Base-by-base conservation (phyloP, 2,329 filamentous ascomycete genomes). In the Leptoxyphium fumago region DNA sequence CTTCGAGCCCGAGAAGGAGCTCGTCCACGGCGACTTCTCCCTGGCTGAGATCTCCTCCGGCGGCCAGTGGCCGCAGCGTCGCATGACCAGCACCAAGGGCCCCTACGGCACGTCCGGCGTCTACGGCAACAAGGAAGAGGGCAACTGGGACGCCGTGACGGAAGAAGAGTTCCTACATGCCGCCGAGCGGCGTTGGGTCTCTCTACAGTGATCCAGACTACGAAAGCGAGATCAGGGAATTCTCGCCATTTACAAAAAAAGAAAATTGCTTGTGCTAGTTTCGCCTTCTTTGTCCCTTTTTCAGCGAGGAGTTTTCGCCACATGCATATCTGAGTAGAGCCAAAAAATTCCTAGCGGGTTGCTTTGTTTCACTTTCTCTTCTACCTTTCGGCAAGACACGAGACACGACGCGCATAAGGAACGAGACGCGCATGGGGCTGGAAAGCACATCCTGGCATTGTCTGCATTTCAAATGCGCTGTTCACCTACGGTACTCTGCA, bases 1-100 rank as follows among this genome's bases (percentile, higher is more conserved):
- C 50, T 72, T 72, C 53, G 66, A 71, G 45, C 68, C 68, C 0
- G 62, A 62, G 40, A 62, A 64, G 48, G 51, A 56, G 13, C 53
- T 66, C 10, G 69, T 71, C 10, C 69, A 72, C 43, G 69, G 68
- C 41, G 68, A 71, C 45, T 70, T 72, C 48, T 58, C 65, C 18
- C 52, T 68, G 11, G 63, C 66, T 2, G 61, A 67, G 47, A 52
- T 69, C 9, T 53, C 58, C 1, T 64, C 63, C 1, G 52, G 57
- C 14, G 65, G 66, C 11, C 45, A 54, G 8, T 72, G 67, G 66
- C 67, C 67, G 2, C 32, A 53, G 10, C 50, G 58, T 29, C 55
- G 55, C 9, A 56, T 61, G 46, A 57, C 61, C 29, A 57, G 56
- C 57, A 67, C 56, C 38, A 70, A 71, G 50, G 69, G 69, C 0